A percentile compares a stretch with the other conserved stretches of the same genome.
Evolutionary conservation across 2,329 filamentous ascomycete genomes (phyloP).

Genomic region (Fusarium subtropicale): DNA sequence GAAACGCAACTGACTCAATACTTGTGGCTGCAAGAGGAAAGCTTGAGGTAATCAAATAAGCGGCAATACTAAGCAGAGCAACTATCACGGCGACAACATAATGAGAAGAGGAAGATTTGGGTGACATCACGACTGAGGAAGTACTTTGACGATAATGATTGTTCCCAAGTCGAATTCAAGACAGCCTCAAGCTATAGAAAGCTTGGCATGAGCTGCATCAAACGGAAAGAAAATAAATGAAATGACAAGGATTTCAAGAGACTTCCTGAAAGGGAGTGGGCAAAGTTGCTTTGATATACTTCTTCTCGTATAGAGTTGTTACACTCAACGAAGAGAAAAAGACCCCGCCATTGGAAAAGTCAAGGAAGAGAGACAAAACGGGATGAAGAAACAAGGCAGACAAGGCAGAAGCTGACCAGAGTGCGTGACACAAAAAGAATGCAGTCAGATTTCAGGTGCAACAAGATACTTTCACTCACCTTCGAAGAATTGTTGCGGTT

Average conservation of each 20-base stretch:
- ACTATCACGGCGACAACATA: constrained; percentile 38
- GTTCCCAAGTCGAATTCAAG: constrained; percentile 5
- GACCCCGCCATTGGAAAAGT: constrained; percentile 34
- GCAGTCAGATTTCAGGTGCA: constrained; percentile 34
- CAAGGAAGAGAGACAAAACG: not conserved
- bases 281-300: constrained; percentile 23
- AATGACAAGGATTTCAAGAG: not conserved
- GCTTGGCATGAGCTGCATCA: not conserved
- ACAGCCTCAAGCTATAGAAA: constrained; percentile 5
- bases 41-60: constrained; percentile 18
- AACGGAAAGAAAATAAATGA: not conserved
- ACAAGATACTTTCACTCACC: constrained; percentile 43
- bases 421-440: constrained; percentile 28
- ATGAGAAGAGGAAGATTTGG: constrained; percentile 9
- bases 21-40: not conserved
- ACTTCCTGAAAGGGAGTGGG: not conserved
- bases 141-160: constrained; percentile 4
- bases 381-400: constrained; percentile 22
- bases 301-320: constrained; percentile 27
- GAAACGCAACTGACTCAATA: constrained; percentile 29
- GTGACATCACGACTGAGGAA: constrained; percentile 28
- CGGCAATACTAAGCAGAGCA: constrained; percentile 40
- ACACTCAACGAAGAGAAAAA: constrained; percentile 20
- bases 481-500: constrained; percentile 39
- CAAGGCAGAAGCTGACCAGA: constrained; percentile 34